Base-by-base conservation (phyloP, 768 basidiomycete genomes). In the Rhizopogon salebrosus region DNA sequence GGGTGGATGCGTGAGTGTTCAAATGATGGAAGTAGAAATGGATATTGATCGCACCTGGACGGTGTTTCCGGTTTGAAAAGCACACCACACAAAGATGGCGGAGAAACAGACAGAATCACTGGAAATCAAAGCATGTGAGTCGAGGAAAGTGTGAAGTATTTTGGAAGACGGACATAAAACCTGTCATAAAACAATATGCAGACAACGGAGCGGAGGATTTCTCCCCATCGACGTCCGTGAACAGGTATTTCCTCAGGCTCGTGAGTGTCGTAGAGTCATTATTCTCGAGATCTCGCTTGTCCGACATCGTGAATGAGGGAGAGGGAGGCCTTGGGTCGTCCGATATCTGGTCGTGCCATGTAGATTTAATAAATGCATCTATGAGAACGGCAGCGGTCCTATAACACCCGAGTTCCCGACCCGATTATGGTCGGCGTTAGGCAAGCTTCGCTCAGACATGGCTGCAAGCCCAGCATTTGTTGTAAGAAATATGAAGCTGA, bases 21-120 rank as follows among this genome's bases (percentile, higher is more conserved):
- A 13, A 18, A 45, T 6, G 3, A 14, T 13, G 18, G 11, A 8
- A 45, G 11, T 29, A 49, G 43, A 43, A 34, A 45, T 39, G 22
- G 38, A 56, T 51, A 56, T 4, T 36, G 35, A 18, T 59, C 70
- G 52, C 54, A 83, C 82, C 76, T 84, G 82, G 3, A 80, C 76
- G 57, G 81, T 80, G 65, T 87, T 87, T 48, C 85, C 86, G 1
- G 87, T 88, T 66, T 89, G 87, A 70, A 88, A 89, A 26, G 83
- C 87, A 64, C 83, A 86, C 86, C 87, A 91, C 8, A 89, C 81
- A 67, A 84, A 89, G 54, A 87, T 75, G 6, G 88, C 83, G 37
- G 85, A 80, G 72, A 89, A 89, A 2, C 82, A 83, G 38, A 89
- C 72, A 2, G 78, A 76, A 60, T 85, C 82, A 27, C 85, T 88